Conservation (phyloP, 2,329 filamentous ascomycete species). For the Penicillium brasilianum region DNA sequence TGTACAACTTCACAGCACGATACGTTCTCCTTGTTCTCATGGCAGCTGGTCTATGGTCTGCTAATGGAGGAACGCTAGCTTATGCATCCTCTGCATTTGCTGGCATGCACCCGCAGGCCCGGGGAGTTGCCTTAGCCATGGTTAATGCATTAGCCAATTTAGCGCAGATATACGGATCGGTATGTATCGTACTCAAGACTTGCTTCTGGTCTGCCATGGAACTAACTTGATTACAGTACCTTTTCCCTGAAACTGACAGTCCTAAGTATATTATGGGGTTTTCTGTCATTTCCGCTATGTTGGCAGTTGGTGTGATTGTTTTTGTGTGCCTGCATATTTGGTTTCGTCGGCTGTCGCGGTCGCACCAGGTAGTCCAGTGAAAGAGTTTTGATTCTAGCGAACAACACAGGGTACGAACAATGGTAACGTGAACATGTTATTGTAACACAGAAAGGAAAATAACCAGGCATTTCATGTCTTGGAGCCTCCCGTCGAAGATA, state of each 20-base stretch:
- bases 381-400: too few relatives aligned
- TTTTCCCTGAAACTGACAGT: slow-evolving; percentile 56
- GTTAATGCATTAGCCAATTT: slow-evolving; percentile 62
- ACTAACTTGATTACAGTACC: too few relatives aligned
- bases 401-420: too few relatives aligned
- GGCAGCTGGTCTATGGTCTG: slow-evolving; percentile 60
- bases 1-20: slow-evolving; percentile 59
- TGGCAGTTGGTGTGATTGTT: slow-evolving; percentile 36
- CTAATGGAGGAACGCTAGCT: slow-evolving; percentile 58
- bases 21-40: slow-evolving; percentile 62
- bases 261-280: slow-evolving; percentile 58
- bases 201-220: too few relatives aligned
- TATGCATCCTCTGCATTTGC: slow-evolving; percentile 60
- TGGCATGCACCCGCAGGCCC: slow-evolving; percentile 54
- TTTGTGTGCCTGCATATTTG: slow-evolving; percentile 36
- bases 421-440: too few relatives aligned
- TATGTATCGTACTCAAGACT: background rate
- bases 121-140: slow-evolving; percentile 59
- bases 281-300: slow-evolving; percentile 43
- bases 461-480: too few relatives aligned
- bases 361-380: too few relatives aligned
- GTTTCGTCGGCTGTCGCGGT: too few relatives aligned
- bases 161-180: slow-evolving; percentile 59
- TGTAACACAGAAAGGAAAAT: too few relatives aligned
- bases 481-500: too few relatives aligned